Percentiles rank a stretch among this genome's conserved stretches.
phyloP scores from a whole-genome alignment of 2,329 filamentous ascomycete species.

The Paecilomyces niveus region DNA sequence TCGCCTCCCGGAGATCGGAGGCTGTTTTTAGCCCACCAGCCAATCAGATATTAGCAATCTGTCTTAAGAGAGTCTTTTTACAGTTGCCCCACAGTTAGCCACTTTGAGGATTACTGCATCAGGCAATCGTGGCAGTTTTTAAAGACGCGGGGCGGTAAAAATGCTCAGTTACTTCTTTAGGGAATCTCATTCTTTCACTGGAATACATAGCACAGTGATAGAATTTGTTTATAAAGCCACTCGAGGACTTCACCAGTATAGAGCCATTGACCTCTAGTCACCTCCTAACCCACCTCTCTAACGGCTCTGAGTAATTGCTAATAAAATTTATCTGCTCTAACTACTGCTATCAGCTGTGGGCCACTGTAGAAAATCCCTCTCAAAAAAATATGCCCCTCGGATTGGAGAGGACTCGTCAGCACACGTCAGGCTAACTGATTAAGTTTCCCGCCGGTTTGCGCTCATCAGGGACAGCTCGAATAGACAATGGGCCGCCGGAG shows the following conservation, averaged over 20 bases:
- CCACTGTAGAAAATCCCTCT: neutral
- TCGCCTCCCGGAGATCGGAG: constrained; percentile 1
- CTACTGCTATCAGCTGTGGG: neutral
- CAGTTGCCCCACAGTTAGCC: neutral
- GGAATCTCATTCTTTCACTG: too few species aligned
- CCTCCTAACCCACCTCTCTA: too few species aligned
- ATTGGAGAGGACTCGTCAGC: too few species aligned
- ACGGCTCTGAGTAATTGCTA: too few species aligned
- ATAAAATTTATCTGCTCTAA: too few species aligned
- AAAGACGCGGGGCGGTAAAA: neutral
- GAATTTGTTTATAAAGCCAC: too few species aligned
- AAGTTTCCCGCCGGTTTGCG: neutral
- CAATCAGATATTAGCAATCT: neutral
- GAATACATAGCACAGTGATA: too few species aligned
- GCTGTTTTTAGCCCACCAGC: neutral
- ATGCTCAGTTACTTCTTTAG: neutral
- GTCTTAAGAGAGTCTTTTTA: neutral
- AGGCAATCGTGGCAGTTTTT: neutral
- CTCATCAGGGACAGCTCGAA: neutral
- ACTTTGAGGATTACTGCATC: neutral
- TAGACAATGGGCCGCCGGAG: neutral
- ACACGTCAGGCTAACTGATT: neutral
- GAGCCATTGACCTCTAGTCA: too few species aligned
- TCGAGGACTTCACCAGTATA: too few species aligned
- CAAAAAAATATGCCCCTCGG: too few species aligned